Base-by-base conservation (phyloP, 345 rosid species). In the Orychophragmus violaceus region DNA sequence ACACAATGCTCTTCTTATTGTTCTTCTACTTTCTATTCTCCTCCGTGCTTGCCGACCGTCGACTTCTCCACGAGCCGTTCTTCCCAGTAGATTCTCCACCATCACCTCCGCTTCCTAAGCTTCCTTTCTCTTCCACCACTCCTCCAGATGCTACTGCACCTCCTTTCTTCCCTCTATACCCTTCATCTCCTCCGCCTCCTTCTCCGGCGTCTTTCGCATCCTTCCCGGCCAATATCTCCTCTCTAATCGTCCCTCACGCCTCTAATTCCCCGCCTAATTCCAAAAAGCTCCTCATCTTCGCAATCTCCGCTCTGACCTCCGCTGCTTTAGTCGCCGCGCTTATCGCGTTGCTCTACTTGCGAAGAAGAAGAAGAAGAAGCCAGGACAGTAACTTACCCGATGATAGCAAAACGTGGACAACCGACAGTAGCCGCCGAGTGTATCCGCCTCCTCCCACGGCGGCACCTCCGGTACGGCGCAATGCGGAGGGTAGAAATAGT, bases 201-300 rank as follows among this genome's bases (percentile, higher is more conserved):
- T 59, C 91, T 42, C 87, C 97, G 0, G 69, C 88, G 3, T 36
- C 82, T 2, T 86, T 81, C 59, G 96, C 90, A 18, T 86, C 98
- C 25, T 93, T 90, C 71, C 98, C 98, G 0, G 98, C 96, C 49
- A 93, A 93, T 60, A 86, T 93, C 74, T 90, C 97, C 74, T 85
- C 95, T 39, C 85, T 94, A 8, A 80, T 79, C 76, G 85, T 94
- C 49, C 97, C 97, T 7, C 83, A 79, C 66, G 72, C 91, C 21
- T 42, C 83, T 17, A 44, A 66, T 11, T 78, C 87, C 10, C 84
- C 82, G 6, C 71, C 66, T 42, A 48, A 5, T 44, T 82, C 96
- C 61, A 56, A 29, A 0, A 85, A 83, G 21, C 85, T 82, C 59
- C 75, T 87, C 21, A 75, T 84, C 37, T 74, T 74, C 60, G 80